Conservation (phyloP, 2,329 filamentous ascomycete genomes). For the Fusarium nodosum region DNA sequence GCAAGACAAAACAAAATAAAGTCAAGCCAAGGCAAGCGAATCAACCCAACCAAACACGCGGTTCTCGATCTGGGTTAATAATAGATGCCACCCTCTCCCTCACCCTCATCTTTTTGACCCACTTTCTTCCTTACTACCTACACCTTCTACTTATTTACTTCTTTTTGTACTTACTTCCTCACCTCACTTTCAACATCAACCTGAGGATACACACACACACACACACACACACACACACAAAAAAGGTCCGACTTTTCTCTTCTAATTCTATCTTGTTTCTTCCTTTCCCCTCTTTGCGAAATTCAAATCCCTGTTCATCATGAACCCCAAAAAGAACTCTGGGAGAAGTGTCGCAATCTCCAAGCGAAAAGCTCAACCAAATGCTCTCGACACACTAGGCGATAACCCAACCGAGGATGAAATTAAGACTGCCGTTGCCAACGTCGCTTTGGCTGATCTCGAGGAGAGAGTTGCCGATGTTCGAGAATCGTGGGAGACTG, state of each 20-base stretch:
- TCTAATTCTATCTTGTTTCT: background rate
- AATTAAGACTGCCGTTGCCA: constrained; percentile 55
- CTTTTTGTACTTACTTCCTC: constrained; percentile 2
- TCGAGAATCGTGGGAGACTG: constrained; percentile 71
- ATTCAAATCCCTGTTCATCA: constrained; percentile 20
- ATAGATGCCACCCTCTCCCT: constrained; percentile 33
- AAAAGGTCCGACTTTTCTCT: constrained; percentile 8
- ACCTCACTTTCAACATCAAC: constrained; percentile 12
- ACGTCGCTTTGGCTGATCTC: constrained; percentile 59
- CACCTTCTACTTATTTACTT: constrained; percentile 11
- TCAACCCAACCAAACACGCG: constrained; percentile 24
- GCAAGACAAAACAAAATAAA: background rate
- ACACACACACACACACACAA: background rate
- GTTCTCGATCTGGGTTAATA: constrained; percentile 39
- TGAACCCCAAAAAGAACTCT: constrained; percentile 52
- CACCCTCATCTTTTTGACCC: constrained; percentile 42
- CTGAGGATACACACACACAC: background rate
- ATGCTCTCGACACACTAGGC: constrained; percentile 55
- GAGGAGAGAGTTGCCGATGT: constrained; percentile 67
- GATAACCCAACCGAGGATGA: constrained; percentile 55
- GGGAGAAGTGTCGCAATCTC: constrained; percentile 52
- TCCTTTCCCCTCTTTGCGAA: background rate
- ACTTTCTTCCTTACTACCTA: constrained; percentile 37
- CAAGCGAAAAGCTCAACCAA: constrained; percentile 53
- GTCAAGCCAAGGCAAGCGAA: constrained; percentile 13